Evolutionary conservation across 2,329 filamentous ascomycete species (phyloP).

Genomic region (Rhytidhysteron rufulum): DNA sequence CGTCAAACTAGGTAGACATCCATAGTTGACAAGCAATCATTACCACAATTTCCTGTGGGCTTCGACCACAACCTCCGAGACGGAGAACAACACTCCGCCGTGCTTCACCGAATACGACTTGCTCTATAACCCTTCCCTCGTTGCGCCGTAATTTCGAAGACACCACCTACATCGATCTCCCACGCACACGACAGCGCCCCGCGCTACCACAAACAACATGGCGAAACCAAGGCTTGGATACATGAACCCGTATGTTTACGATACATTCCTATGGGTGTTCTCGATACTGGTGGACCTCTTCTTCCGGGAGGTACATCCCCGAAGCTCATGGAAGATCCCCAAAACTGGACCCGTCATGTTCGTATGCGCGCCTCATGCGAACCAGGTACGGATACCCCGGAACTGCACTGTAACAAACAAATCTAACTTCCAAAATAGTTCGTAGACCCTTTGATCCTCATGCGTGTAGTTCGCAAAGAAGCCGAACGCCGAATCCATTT

Average conservation of each 20-base stretch:
- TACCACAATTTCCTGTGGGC: no score
- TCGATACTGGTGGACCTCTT: constrained; percentile 89
- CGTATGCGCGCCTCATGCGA: constrained; percentile 94
- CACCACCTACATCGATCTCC: no score
- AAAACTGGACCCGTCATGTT: constrained; percentile 86
- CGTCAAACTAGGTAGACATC: no score
- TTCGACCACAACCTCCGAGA: no score
- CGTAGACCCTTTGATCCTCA: constrained; percentile 89
- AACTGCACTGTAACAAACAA: not conserved
- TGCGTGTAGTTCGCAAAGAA: constrained; percentile 83
- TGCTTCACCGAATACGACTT: no score
- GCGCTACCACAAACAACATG: constrained; percentile 11
- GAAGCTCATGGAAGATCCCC: constrained; percentile 92
- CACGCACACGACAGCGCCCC: not conserved
- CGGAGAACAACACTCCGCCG: not conserved
- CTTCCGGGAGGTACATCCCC: constrained; percentile 94
- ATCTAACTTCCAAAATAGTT: constrained; percentile 55
- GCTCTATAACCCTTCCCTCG: no score
- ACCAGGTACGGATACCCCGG: constrained; percentile 59
- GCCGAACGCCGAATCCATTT: constrained; percentile 85
- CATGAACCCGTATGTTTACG: constrained; percentile 72
- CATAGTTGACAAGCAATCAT: no score
- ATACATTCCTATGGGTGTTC: constrained; percentile 72
- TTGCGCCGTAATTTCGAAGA: no score
- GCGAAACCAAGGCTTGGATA: constrained; percentile 36